Evolutionary conservation across 306 rosid genomes (phyloP), one percentile per base, ranked within the genome.

Genomic region (Citrullus amarus): DNA sequence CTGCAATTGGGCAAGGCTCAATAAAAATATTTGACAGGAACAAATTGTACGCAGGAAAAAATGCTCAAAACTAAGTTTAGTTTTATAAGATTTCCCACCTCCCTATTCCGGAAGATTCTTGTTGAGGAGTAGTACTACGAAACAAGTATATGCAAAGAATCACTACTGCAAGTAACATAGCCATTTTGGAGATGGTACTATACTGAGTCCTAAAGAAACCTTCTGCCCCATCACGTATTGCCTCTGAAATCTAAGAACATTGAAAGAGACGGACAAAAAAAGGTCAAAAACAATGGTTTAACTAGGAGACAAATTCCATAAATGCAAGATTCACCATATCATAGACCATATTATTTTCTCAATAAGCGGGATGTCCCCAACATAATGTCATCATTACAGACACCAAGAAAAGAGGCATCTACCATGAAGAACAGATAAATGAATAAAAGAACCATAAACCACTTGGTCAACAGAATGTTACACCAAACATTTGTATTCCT

Each of bases 151-250:
- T 95, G 91, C 82, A 82, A 57, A 95, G 90, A 80, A 95, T 95
- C 61, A 95, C 91, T 39, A 81, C 55, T 73, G 99, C 96, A 73
- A 95, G 96, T 60, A 95, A 80, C 80, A 91, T 44, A 11, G 99
- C 99, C 99, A 95, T 95, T 96, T 95, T 95, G 81, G 97, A 95
- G 86, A 95, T 95, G 78, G 89, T 84, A 81, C 97, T 95, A 81
- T 95, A 95, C 82, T 95, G 99, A n/a, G 97, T 95, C 89, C 92
- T 87, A 80, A 95, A 85, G 86, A 95, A 95, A 80, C 99, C 99
- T 88, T 95, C 99, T 81, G 99, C 99, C 43, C 99, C 99, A 84
- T 95, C 99, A 76, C 99, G 96, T 85, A 95, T 92, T 63, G 99
- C 99, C 59, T 95, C 99, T 72, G 99, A 84, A 89, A 95, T 95